Evolutionary conservation across 2,329 filamentous ascomycete species (phyloP), one percentile per base, ranked within the genome.

Genomic region (Aspergillus quadricinctus): DNA sequence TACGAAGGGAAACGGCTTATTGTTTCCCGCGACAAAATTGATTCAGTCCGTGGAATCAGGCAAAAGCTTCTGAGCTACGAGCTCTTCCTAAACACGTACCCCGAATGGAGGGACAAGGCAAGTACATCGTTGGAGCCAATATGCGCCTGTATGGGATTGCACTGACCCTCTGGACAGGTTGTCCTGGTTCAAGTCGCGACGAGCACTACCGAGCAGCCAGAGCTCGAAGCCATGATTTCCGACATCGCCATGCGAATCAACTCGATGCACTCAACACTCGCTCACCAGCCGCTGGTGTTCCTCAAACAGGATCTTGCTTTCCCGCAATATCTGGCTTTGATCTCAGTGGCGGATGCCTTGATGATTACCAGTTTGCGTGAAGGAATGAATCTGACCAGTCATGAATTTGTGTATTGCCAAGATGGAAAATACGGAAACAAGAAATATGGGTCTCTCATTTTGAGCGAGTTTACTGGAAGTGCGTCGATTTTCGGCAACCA

Each of bases 211-310:
- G 92, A 97, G 69, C 90, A 95, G 71, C 85, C 85, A 21, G 92
- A 97, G 68, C 82, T 97, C 9, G 89, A 96, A 65, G 89, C 90
- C 1, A 90, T 89, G 0, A 88, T 97, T 25, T 92, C 90, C 1
- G 92, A 97, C 71, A 97, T 97, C 70, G 92, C 96, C 61, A 96
- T 91, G 52, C 86, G 93, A 57, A 93, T 97, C 71, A 96, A 97
- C 72, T 94, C 91, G 0, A 86, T 87, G 0, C 92, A 92, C 80
- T 92, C 92, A 6, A 96, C 92, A 27, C 80, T 97, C 50, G 90
- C 91, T 0, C 94, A 97, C 67, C 92, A 96, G 68, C 93, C 93
- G 1, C 83, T 97, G 10, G 89, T 97, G 5, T 97, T 97, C 73
- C 80, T 97, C 53, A 92, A 95, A 74, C 93, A 97, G 72, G 93